Evolutionary conservation across 208 protist species (phyloP), one percentile per base, ranked within the genome.

Genomic region (Borovskyia barvae): DNA sequence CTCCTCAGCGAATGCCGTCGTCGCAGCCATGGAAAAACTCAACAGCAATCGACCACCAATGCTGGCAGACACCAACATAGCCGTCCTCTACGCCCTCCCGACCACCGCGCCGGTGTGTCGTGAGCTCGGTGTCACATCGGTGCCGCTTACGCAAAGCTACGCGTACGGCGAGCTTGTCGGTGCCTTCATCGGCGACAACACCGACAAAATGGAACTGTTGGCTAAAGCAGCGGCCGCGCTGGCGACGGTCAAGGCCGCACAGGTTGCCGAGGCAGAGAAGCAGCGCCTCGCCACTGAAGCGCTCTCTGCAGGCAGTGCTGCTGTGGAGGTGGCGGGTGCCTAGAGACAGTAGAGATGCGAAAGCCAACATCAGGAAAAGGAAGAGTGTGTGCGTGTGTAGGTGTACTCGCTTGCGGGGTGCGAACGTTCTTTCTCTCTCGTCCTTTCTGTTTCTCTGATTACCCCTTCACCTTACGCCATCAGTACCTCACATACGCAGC

Each of bases 131-230:
- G 71, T 94, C 9, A 56, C 55, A 0, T 37, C 78, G 2, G 40
- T 85, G 1, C 87, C 87, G 5, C 80, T 56, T 39, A 80, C 80
- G 63, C 63, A 58, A 11, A 68, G 74, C 30, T 91, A 84, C 65
- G 66, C 77, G 11, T 87, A 85, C 58, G 87, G 87, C n/a, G 61
- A 60, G 9, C 55, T 72, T 8, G 46, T 91, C 0, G 41, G 55
- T 1, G 33, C 45, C 26, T 91, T 94, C 52, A 43, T 60, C 8
- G 87, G 87, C 5, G 75, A 94, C 49, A 94, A 89, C 45, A 52
- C 73, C 1, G 80, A 89, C 12, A 94, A 94, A 60, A 77, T 72
- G 25, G 40, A 73, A 20, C 60, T 94, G 14, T 36, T 94, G 6
- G 75, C 83, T 1, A 89, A 81, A 45, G 7, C 82, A 35, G 80